Evolutionary conservation across 2,329 filamentous ascomycete species (phyloP).

Genomic region (Aspergillus sp.): DNA sequence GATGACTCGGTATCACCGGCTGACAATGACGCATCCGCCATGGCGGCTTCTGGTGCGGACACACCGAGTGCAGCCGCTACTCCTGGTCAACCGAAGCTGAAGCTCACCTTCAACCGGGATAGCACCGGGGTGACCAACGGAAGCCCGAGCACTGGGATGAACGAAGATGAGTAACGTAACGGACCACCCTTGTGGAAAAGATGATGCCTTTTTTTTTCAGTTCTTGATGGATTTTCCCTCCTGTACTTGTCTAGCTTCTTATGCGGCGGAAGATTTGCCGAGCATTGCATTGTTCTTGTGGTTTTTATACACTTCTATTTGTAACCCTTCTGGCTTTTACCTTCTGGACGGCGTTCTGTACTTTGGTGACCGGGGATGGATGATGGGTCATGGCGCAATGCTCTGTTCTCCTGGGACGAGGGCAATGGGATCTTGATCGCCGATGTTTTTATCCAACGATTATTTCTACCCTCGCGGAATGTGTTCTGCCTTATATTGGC

Average conservation of each 20-base stretch:
- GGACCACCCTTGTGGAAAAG: slow-evolving; percentile 11
- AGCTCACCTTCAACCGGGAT: slow-evolving; percentile 59
- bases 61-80: slow-evolving; percentile 64
- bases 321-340: slow-evolving; percentile 4
- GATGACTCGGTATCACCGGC: slow-evolving; percentile 49
- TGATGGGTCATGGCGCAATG: slow-evolving; percentile 25
- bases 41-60: slow-evolving; percentile 46
- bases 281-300: background rate
- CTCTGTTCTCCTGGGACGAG: slow-evolving; percentile 19
- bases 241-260: background rate
- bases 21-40: slow-evolving; percentile 52
- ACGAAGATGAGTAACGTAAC: slow-evolving; percentile 19
- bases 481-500: too few relatives aligned
- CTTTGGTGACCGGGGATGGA: slow-evolving; percentile 20
- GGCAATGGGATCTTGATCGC: slow-evolving; percentile 4
- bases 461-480: background rate
- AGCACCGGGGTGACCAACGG: slow-evolving; percentile 32
- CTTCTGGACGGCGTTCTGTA: slow-evolving; percentile 22
- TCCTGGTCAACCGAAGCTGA: slow-evolving; percentile 63
- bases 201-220: slow-evolving; percentile 7
- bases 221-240: background rate
- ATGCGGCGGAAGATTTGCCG: background rate
- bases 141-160: slow-evolving; percentile 14
- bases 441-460: slow-evolving; percentile 3
- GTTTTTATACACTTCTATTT: background rate